These are phyloP conservation scores for Dothistroma septosporum DNA, from an alignment of 2,329 filamentous ascomycete genomes.

Conservation along the genomic window DNA sequence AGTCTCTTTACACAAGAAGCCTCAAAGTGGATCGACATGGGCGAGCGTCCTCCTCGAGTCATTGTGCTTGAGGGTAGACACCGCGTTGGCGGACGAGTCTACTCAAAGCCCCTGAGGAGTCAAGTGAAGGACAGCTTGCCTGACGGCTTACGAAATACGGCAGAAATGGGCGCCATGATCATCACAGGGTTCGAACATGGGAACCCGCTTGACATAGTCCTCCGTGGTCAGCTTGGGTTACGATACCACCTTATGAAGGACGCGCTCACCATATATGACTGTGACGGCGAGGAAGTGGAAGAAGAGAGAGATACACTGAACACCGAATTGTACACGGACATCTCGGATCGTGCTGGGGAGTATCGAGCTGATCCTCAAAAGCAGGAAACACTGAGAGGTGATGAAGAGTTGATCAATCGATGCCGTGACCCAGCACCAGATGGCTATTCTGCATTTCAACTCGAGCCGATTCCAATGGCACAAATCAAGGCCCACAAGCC, in stretches of 20 bases:
- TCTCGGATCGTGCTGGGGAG: constrained; percentile 83
- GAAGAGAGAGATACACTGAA: constrained; percentile 73
- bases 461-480: constrained; percentile 32
- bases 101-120: constrained; percentile 69
- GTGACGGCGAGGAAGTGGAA: constrained; percentile 72
- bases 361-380: constrained; percentile 76
- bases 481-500: constrained; percentile 30
- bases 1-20: constrained; percentile 78
- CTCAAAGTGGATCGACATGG: constrained; percentile 59
- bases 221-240: constrained; percentile 83
- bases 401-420: constrained; percentile 74
- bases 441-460: constrained; percentile 29
- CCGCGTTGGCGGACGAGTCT: constrained; percentile 86
- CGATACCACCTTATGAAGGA: constrained; percentile 78
- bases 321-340: constrained; percentile 91
- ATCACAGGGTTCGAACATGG: constrained; percentile 95
- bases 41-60: constrained; percentile 67
- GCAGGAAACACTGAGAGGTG: constrained; percentile 71
- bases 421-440: constrained; percentile 65
- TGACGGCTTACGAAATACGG: constrained; percentile 64
- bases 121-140: constrained; percentile 52
- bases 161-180: constrained; percentile 97
- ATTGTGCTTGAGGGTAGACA: constrained; percentile 81
- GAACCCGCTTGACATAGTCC: constrained; percentile 86
- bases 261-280: constrained; percentile 84